Percentiles rank a stretch among this genome's conserved stretches.
Evolutionary conservation across 805 yeast genomes (phyloP).

Genomic region (Monosporozyma siamensis): DNA sequence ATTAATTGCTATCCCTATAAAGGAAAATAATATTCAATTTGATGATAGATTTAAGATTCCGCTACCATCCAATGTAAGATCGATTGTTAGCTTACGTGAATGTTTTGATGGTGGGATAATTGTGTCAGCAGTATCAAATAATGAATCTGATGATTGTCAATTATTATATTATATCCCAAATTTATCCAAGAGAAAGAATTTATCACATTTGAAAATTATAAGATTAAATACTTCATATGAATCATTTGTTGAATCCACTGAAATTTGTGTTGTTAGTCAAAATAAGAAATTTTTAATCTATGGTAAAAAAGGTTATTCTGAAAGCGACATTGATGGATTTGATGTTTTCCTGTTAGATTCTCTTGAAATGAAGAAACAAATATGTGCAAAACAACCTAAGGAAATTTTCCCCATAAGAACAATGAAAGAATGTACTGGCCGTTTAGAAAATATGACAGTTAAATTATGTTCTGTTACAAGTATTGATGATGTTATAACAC

Average conservation of each 20-base stretch:
- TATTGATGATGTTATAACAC: background rate
- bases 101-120: constrained; percentile 6
- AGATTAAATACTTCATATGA: constrained; percentile 13
- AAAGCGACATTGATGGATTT: constrained; percentile 12
- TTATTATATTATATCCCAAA: background rate
- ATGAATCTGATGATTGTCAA: background rate
- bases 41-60: background rate
- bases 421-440: background rate
- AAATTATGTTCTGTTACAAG: background rate
- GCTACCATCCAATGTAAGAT: background rate
- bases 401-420: background rate
- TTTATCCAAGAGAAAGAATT: background rate
- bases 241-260: too few relatives aligned
- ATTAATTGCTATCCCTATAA: background rate
- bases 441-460: background rate
- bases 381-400: too few relatives aligned
- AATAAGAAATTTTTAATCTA: constrained; percentile 18
- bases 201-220: background rate
- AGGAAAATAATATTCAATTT: background rate
- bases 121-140: constrained; percentile 8
- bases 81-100: constrained; percentile 9
- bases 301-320: constrained; percentile 12
- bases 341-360: constrained; percentile 14
- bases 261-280: constrained; percentile 11
- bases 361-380: background rate